Evolutionary conservation across 2,329 filamentous ascomycete genomes (phyloP), one percentile per base, ranked within the genome.

Genomic region (Capronia americana): DNA sequence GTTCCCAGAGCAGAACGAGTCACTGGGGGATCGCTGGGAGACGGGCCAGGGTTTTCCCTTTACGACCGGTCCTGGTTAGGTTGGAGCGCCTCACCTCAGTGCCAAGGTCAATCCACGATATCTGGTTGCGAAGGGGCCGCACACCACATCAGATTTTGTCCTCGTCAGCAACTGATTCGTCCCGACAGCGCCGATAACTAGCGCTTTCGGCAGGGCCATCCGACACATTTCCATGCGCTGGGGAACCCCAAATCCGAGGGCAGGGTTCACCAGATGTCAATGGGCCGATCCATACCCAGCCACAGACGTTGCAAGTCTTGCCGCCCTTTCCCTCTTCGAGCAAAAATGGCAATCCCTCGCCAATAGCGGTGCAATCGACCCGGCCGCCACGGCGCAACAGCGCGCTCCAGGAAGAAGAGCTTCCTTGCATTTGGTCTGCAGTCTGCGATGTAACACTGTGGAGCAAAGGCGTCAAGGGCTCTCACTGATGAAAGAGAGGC

Each of bases 151-250:
- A 23, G 34, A 24, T 24, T 51, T 12, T n/a, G 10, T 23, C 17
- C 46, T 65, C 28, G 44, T 57, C 51, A 65, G 57, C 51, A 61
- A 51, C 14, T 51, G 57, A 51, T 32, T 57, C 23, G 38, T 57
- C 41, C 50, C 32, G 41, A 24, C 32, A 46, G 41, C 56, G 64
- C 61, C 60, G 60, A 60, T 11, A 56, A 56, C 64, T 63, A 53
- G 55, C 64, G 38, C 34, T 60, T 63, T 67, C 64, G 64, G 64
- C 41, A 67, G 28, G 32, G 17, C 17, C 41, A 67, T 67, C 60
- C 64, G 60, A 54, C 59, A n/a, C 20, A 56, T 23, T n/a, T 30
- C 30, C 61, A 57, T 57, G 61, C 28, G 53, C 54, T 57, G 41
- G 44, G 59, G 32, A 54, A 32, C 26, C 59, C 34, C 48, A 62